A percentile compares a stretch with the other conserved stretches of the same genome.
Conservation (phyloP, 768 basidiomycete genomes). For the Tephrocybe rancida region DNA sequence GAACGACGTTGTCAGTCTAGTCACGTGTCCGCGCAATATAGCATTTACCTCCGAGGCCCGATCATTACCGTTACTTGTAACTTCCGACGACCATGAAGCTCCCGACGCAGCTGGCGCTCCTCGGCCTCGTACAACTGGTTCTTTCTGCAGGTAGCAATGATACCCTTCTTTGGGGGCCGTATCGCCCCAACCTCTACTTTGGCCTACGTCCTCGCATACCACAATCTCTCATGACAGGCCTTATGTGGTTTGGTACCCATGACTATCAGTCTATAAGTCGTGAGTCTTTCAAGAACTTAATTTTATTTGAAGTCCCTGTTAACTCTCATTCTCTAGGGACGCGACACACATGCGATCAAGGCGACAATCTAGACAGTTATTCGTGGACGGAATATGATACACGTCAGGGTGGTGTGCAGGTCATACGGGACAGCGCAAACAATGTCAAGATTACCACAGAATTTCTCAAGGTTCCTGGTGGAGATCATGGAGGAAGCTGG, state of each 20-base stretch:
- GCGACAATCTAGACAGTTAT: constrained; percentile 78
- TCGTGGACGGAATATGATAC: constrained; percentile 89
- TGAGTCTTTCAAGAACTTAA: constrained; percentile 34
- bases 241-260: constrained; percentile 93
- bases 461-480: constrained; percentile 84
- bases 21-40: constrained; percentile 20
- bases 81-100: constrained; percentile 38
- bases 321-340: constrained; percentile 46
- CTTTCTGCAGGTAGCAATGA: constrained; percentile 45
- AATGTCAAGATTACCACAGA: constrained; percentile 86
- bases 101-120: constrained; percentile 42
- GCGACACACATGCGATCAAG: constrained; percentile 89
- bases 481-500: constrained; percentile 86
- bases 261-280: constrained; percentile 74
- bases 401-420: constrained; percentile 83
- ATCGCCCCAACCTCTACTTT: constrained; percentile 94
- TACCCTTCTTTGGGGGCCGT: constrained; percentile 81
- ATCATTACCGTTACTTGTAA: not conserved
- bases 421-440: constrained; percentile 78
- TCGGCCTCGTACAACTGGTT: constrained; percentile 43
- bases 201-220: constrained; percentile 85
- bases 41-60: not conserved
- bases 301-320: constrained; percentile 1
- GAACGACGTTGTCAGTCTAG: constrained; percentile 1
- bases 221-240: constrained; percentile 88